phyloP scores from a whole-genome alignment of 1,284 basidiomycete genomes.

The Rhodotorula glutinis region DNA sequence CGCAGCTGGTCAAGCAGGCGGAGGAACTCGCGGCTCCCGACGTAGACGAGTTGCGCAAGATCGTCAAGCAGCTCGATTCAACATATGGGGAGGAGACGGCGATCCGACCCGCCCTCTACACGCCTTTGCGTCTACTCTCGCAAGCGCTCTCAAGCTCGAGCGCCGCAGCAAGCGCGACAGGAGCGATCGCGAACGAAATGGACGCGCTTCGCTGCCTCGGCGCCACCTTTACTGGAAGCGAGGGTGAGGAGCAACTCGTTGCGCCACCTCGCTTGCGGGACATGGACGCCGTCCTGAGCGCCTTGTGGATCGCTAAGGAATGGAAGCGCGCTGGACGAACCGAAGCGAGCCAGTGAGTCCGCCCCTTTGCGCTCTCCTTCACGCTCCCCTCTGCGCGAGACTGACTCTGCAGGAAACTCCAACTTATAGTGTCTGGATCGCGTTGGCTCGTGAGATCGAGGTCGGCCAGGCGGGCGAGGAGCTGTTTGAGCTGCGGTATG shows the following conservation, averaged over 20 bases:
- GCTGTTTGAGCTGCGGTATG: conserved; percentile 26
- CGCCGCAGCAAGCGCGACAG: not conserved
- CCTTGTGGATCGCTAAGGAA: conserved; percentile 18
- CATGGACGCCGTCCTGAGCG: conserved; percentile 19
- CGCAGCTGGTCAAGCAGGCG: not conserved
- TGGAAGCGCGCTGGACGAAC: not conserved
- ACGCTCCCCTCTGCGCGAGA: too few species aligned
- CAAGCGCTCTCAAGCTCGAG: not conserved
- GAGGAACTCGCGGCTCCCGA: not conserved
- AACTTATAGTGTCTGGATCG: too few species aligned
- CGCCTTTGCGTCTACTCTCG: conserved; percentile 5
- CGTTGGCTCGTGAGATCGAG: conserved; percentile 25
- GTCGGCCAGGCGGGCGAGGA: conserved; percentile 27
- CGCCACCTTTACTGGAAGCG: not conserved
- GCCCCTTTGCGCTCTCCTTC: not conserved
- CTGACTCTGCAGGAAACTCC: too few species aligned
- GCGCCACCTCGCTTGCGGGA: conserved; percentile 14
- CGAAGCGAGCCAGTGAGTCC: conserved; percentile 8
- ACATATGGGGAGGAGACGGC: not conserved
- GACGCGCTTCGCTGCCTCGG: conserved; percentile 31
- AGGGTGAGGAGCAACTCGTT: not conserved
- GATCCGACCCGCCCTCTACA: conserved; percentile 14
- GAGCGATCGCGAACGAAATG: conserved; percentile 18
- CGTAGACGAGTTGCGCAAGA: not conserved
- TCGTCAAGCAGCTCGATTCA: conserved; percentile 9